Evolutionary conservation across 352 stramenopile species (phyloP).

Genomic region (Pythium periplocum): DNA sequence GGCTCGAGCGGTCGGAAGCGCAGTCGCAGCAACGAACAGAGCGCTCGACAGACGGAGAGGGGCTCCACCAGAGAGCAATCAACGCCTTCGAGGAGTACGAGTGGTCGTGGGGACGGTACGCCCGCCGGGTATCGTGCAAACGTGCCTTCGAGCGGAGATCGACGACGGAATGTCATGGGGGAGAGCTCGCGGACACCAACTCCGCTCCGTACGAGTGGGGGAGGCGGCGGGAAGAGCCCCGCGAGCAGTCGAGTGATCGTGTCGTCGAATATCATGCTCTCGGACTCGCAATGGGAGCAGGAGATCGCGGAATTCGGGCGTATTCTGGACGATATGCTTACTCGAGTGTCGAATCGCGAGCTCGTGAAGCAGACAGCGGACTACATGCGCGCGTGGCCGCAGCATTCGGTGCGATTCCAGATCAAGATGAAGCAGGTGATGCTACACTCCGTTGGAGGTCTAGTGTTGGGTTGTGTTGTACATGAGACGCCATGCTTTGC

Average conservation of each 20-base stretch:
- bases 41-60: neutral
- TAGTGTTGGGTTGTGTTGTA: too few relatives aligned
- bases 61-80: slow-evolving; percentile 2
- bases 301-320: slow-evolving; percentile 70
- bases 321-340: slow-evolving; percentile 68
- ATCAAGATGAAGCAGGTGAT: slow-evolving; percentile 87
- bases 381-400: slow-evolving; percentile 66
- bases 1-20: slow-evolving; percentile 13
- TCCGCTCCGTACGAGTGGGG: neutral
- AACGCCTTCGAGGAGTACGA: slow-evolving; percentile 6
- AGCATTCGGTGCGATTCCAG: slow-evolving; percentile 74
- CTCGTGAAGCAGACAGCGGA: slow-evolving; percentile 69
- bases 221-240: neutral
- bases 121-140: too few relatives aligned
- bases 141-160: too few relatives aligned
- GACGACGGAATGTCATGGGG: too few relatives aligned
- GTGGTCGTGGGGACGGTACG: too few relatives aligned
- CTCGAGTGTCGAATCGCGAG: slow-evolving; percentile 63
- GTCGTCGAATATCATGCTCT: slow-evolving; percentile 31
- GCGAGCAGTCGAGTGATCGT: neutral
- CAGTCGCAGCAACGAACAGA: slow-evolving; percentile 14
- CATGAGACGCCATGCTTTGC: too few relatives aligned
- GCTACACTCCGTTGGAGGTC: too few relatives aligned
- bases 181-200: neutral
- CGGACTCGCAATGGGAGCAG: slow-evolving; percentile 59